Percentiles rank a stretch among this genome's conserved stretches.
phyloP scores from a whole-genome alignment of 106 monocot species.

The Triglochin maritima region DNA sequence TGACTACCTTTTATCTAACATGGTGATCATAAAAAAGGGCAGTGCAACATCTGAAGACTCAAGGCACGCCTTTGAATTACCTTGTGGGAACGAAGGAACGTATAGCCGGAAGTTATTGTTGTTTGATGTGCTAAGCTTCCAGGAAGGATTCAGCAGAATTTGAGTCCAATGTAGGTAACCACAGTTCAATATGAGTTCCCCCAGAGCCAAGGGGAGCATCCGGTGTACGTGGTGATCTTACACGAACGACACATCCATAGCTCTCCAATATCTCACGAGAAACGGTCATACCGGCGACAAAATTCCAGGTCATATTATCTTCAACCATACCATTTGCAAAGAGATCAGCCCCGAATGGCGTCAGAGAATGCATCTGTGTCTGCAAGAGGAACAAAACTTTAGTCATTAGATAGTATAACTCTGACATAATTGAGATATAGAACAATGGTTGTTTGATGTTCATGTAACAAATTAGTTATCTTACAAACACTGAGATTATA shows the following conservation, averaged over 20 bases:
- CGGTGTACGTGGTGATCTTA: conserved; percentile 46
- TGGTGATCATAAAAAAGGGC: no score
- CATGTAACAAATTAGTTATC: no score
- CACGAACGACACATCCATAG: conserved; percentile 78
- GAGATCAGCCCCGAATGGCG: conserved; percentile 68
- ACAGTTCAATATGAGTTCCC: conserved; percentile 74
- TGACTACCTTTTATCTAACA: no score
- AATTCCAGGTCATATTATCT: conserved; percentile 95
- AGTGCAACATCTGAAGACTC: no score
- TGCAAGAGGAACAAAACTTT: conserved; percentile 21
- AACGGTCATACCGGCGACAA: conserved; percentile 70
- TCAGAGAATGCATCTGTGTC: conserved; percentile 71
- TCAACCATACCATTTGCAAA: conserved; percentile 42
- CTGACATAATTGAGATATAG: no score
- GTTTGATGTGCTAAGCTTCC: conserved; percentile 14
- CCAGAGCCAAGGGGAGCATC: conserved; percentile 51
- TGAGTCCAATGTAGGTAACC: conserved; percentile 46
- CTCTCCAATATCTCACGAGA: conserved; percentile 87
- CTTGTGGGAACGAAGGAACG: no score
- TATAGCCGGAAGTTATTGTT: no score
- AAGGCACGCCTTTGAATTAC: no score
- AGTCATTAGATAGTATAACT: no score
- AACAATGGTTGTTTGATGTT: no score
- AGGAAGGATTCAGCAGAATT: conserved; percentile 4
- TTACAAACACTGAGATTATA: no score